These are phyloP conservation scores for Phialemonium atrogriseum DNA, from an alignment of 2,329 filamentous ascomycete genomes.

Conservation along the genomic window DNA sequence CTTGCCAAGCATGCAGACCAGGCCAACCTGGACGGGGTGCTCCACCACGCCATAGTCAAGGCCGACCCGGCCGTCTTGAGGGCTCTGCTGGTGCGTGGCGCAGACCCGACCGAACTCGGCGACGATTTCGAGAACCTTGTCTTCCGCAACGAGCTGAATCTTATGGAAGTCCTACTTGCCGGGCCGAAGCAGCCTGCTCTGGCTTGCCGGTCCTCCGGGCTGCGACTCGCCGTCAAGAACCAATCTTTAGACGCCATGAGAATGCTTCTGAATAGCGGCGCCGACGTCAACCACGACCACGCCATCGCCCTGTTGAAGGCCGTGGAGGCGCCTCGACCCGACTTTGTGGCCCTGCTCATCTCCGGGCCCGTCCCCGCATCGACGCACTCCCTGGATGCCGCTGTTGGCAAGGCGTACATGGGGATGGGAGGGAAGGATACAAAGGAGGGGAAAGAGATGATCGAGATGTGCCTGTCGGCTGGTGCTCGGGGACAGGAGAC, in stretches of 20 bases:
- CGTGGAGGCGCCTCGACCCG: conserved; percentile 12
- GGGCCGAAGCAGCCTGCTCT: conserved; percentile 16
- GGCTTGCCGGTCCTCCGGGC: conserved; percentile 14
- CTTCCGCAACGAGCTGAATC: conserved; percentile 10
- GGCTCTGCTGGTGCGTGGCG: conserved; percentile 15
- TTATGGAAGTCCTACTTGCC: conserved; percentile 13
- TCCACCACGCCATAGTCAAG: conserved; percentile 15
- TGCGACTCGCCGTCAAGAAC: conserved; percentile 16
- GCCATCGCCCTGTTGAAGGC: conserved; percentile 13
- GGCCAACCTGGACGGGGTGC: conserved; percentile 15
- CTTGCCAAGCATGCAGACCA: conserved; percentile 18
- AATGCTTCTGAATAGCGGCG: conserved; percentile 14
- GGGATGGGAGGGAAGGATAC: conserved; percentile 8
- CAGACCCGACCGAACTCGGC: conserved; percentile 14
- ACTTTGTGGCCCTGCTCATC: conserved; percentile 13
- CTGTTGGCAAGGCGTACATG: conserved; percentile 11
- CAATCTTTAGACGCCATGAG: conserved; percentile 11
- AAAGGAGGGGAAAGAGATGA: conserved; percentile 8
- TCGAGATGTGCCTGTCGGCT: conserved; percentile 14
- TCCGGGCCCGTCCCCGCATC: conserved; percentile 13
- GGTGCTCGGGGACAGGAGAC: conserved; percentile 15
- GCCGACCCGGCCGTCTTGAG: conserved; percentile 13
- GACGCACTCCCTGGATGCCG: conserved; percentile 13
- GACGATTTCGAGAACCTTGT: conserved; percentile 17
- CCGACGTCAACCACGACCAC: conserved; percentile 16